Conservation (phyloP, 352 stramenopile genomes). For the Pythium sp. region DNA sequence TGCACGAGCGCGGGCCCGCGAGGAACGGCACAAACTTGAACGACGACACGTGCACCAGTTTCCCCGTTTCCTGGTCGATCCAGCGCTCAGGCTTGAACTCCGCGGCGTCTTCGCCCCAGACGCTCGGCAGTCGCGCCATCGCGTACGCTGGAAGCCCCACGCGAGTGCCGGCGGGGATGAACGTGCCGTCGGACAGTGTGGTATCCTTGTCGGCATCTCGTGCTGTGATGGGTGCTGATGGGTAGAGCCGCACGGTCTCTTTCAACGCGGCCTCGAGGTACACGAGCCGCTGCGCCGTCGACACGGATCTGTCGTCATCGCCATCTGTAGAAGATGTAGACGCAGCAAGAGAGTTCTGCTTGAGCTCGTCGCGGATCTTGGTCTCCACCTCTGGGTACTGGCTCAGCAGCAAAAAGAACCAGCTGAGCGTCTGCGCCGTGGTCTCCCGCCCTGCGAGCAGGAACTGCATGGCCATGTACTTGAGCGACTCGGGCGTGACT, state of each 20-base stretch:
- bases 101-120: conserved; percentile 61
- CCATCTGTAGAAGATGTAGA: conserved; percentile 4
- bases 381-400: conserved; percentile 38
- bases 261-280: conserved; percentile 60
- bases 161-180: conserved; percentile 41
- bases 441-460: conserved; percentile 50
- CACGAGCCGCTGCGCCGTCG: conserved; percentile 41
- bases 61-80: conserved; percentile 38
- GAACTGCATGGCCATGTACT: conserved; percentile 45
- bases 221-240: conserved; percentile 42
- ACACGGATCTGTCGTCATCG: conserved; percentile 18
- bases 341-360: neutral
- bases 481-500: conserved; percentile 20
- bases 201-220: conserved; percentile 34
- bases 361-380: conserved; percentile 36
- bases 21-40: too few species aligned
- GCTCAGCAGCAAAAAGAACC: conserved; percentile 52
- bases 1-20: too few species aligned
- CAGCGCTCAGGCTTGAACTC: conserved; percentile 55
- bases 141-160: conserved; percentile 52
- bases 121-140: conserved; percentile 41
- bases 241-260: conserved; percentile 67
- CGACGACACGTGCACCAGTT: conserved; percentile 15
- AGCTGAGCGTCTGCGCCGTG: conserved; percentile 52
- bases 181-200: conserved; percentile 67